A percentile compares a stretch with the other conserved stretches of the same genome.
These are phyloP conservation scores for Thinopyrum elongatum DNA, from an alignment of 176 grass and related monocot genomes.

Conservation along the genomic window DNA sequence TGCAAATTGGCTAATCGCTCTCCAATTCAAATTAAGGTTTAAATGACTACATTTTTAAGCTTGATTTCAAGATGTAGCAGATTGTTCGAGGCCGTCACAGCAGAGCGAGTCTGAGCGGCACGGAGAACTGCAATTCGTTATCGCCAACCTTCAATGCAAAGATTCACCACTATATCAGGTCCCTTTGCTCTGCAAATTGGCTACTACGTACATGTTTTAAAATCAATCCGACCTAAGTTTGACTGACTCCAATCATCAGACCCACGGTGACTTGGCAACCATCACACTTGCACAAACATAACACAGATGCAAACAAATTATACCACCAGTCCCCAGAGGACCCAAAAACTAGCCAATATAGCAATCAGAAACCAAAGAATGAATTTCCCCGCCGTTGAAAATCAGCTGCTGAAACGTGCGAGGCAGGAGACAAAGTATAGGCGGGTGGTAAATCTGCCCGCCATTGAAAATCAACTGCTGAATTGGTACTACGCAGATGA, in stretches of 20 bases:
- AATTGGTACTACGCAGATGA: conserved; percentile 27
- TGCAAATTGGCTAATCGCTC: neutral
- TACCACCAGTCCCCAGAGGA: too few relatives aligned
- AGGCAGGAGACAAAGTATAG: conserved; percentile 57
- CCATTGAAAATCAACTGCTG: conserved; percentile 62
- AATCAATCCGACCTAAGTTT: too few relatives aligned
- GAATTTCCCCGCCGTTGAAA: conserved; percentile 40
- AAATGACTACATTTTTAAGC: too few relatives aligned
- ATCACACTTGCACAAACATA: neutral
- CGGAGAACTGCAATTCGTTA: neutral
- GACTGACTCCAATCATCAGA: too few relatives aligned
- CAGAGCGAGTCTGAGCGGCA: neutral
- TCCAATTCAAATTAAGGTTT: neutral
- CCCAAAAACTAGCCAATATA: neutral
- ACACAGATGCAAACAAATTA: neutral
- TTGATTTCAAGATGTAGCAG: neutral
- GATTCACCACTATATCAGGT: neutral
- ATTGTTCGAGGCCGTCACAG: conserved; percentile 4
- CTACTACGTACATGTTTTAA: too few relatives aligned
- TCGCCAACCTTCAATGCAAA: conserved; percentile 17
- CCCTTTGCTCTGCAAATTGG: conserved; percentile 22
- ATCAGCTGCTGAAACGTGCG: conserved; percentile 36
- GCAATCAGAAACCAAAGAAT: too few relatives aligned
- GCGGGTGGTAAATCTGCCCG: neutral
- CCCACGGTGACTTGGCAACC: conserved; percentile 5